Conservation (phyloP, 306 rosid species). For the Vigna trinervia region DNA sequence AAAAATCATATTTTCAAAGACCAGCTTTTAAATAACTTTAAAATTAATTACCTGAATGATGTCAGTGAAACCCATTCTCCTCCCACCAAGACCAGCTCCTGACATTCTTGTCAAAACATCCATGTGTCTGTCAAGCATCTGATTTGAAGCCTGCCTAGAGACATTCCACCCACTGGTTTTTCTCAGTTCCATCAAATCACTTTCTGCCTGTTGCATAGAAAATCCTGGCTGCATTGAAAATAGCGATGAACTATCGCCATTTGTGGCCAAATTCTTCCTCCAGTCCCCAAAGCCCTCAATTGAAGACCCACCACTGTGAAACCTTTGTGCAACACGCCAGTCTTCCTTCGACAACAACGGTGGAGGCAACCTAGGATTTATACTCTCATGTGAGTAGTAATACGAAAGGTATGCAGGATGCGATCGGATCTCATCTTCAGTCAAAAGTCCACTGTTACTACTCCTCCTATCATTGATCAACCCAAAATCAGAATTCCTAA, state of each 20-base stretch:
- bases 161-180: slow-evolving; percentile 60
- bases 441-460: slow-evolving; percentile 59
- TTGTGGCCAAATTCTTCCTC: slow-evolving; percentile 64
- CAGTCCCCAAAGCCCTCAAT: slow-evolving; percentile 67
- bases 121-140: slow-evolving; percentile 57
- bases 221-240: slow-evolving; percentile 80
- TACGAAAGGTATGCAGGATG: slow-evolving; percentile 90
- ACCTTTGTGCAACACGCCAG: slow-evolving; percentile 93
- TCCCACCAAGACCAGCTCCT: slow-evolving; percentile 65
- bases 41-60: slow-evolving; percentile 73
- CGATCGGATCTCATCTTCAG: slow-evolving; percentile 88
- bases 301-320: slow-evolving; percentile 71
- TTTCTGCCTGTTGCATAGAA: slow-evolving; percentile 69
- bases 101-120: slow-evolving; percentile 61
- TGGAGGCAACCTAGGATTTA: slow-evolving; percentile 91
- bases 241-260: slow-evolving; percentile 65
- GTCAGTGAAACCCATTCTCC: slow-evolving; percentile 82
- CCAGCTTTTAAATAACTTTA: not conserved
- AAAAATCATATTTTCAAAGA: not conserved
- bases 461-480: slow-evolving; percentile 47
- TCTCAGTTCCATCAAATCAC: slow-evolving; percentile 72
- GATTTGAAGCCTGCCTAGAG: slow-evolving; percentile 61
- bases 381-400: slow-evolving; percentile 79
- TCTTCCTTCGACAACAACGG: slow-evolving; percentile 93
- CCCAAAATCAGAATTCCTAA: slow-evolving; percentile 62